Percentiles rank a stretch among this genome's conserved stretches.
These are phyloP conservation scores for Apophysomyces elegans DNA, from an alignment of 371 early-diverging fungal genomes.

Conservation along the genomic window DNA sequence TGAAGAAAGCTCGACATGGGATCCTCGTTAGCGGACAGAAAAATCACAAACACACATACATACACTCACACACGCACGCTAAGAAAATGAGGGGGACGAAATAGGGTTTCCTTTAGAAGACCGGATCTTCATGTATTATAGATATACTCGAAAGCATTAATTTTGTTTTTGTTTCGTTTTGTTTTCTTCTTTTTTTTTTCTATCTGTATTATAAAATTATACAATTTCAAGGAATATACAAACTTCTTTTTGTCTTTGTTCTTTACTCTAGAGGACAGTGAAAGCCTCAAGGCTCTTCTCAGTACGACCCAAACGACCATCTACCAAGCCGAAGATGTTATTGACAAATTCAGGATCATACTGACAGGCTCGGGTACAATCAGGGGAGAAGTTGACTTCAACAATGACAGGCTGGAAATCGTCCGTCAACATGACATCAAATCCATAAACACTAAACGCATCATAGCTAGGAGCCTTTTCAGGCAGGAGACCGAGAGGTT, in stretches of 20 bases:
- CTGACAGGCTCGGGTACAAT: constrained; percentile 61
- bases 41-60: background rate
- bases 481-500: constrained; percentile 50
- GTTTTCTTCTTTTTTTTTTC: too few species aligned
- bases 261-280: constrained; percentile 40
- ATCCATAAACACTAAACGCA: constrained; percentile 58
- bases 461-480: constrained; percentile 34
- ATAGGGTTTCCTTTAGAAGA: constrained; percentile 3
- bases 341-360: constrained; percentile 63
- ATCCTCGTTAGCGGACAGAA: background rate
- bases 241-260: too few species aligned
- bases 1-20: constrained; percentile 1
- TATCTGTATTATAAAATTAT: constrained; percentile 1
- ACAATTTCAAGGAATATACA: constrained; percentile 2
- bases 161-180: too few species aligned
- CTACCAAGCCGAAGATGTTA: constrained; percentile 55
- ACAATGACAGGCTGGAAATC: constrained; percentile 55
- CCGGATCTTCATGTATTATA: constrained; percentile 9
- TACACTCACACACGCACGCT: background rate
- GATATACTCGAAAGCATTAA: background rate
- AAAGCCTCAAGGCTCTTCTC: constrained; percentile 55
- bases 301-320: constrained; percentile 46
- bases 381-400: constrained; percentile 62
- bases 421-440: constrained; percentile 62
- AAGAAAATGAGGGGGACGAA: background rate